Evolutionary conservation across 495 filamentous ascomycete genomes (phyloP), one percentile per base, ranked within the genome.

Genomic region (Diplogelasinospora grovesii): DNA sequence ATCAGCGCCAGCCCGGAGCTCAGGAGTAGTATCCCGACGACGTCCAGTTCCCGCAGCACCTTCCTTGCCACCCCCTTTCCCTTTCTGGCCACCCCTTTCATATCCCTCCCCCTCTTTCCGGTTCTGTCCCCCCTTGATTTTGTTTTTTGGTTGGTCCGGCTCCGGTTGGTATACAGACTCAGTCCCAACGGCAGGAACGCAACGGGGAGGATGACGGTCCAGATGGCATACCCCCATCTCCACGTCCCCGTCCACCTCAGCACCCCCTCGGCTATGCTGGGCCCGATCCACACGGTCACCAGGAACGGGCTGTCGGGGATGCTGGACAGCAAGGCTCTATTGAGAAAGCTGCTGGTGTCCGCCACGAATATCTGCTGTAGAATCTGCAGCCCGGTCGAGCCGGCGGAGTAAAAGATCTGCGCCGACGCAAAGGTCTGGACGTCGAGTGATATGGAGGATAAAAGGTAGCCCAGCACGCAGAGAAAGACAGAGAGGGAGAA

Each of bases 41-140:
- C 49, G 52, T 85, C 81, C 41, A 85, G 79, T 37, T 82, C 71
- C 37, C n/a, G n/a, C n/a, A n/a, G n/a, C n/a, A n/a, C n/a, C n/a
- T n/a, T n/a, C n/a, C n/a, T n/a, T n/a, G n/a, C n/a, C n/a, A n/a
- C n/a, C n/a, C n/a, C n/a, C n/a, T n/a, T n/a, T n/a, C n/a, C n/a
- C n/a, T n/a, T n/a, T n/a, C n/a, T n/a, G n/a, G n/a, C n/a, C n/a
- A n/a, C n/a, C n/a, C n/a, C n/a, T n/a, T n/a, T n/a, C n/a, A n/a
- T n/a, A n/a, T n/a, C n/a, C n/a, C n/a, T n/a, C n/a, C n/a, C n/a
- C n/a, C n/a, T n/a, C n/a, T n/a, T n/a, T n/a, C n/a, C n/a, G n/a
- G n/a, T n/a, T n/a, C n/a, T n/a, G n/a, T n/a, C n/a, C n/a, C n/a
- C n/a, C n/a, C n/a, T n/a, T n/a, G n/a, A n/a, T n/a, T n/a, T n/a